Evolutionary conservation across 495 filamentous ascomycete species (phyloP).

Genomic region (Clohesyomyces aquaticus): DNA sequence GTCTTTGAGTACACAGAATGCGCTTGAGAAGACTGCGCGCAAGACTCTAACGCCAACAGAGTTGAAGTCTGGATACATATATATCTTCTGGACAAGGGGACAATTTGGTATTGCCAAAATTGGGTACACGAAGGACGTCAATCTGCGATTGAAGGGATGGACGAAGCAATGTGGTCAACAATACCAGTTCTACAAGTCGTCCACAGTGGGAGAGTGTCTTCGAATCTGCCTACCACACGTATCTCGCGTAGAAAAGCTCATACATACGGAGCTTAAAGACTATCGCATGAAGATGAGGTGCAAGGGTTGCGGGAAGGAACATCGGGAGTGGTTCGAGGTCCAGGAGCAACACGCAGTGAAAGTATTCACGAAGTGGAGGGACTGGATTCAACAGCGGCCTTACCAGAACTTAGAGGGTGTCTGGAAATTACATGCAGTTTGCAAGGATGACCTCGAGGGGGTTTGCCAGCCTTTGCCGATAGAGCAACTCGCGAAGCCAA

Average conservation of each 20-base stretch:
- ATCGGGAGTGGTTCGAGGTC: slow-evolving; percentile 16
- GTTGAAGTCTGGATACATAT: slow-evolving; percentile 8
- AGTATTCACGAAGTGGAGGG: slow-evolving; percentile 8
- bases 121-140: neutral
- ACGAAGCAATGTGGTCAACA: neutral
- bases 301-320: neutral
- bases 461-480: neutral
- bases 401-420: neutral
- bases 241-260: slow-evolving; percentile 2
- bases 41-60: neutral
- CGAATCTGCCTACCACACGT: slow-evolving; percentile 6
- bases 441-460: neutral
- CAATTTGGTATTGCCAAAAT: neutral
- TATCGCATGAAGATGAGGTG: neutral
- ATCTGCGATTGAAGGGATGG: slow-evolving; percentile 1
- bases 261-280: slow-evolving; percentile 13
- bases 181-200: neutral
- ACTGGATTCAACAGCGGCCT: slow-evolving; percentile 3
- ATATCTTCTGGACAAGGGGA: slow-evolving; percentile 1
- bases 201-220: neutral
- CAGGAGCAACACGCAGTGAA: neutral
- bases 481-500: too few relatives aligned
- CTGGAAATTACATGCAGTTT: neutral
- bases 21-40: neutral
- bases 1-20: neutral